Base-by-base conservation (phyloP, 2,329 filamentous ascomycete genomes). In the Calonectria fujianensis region DNA sequence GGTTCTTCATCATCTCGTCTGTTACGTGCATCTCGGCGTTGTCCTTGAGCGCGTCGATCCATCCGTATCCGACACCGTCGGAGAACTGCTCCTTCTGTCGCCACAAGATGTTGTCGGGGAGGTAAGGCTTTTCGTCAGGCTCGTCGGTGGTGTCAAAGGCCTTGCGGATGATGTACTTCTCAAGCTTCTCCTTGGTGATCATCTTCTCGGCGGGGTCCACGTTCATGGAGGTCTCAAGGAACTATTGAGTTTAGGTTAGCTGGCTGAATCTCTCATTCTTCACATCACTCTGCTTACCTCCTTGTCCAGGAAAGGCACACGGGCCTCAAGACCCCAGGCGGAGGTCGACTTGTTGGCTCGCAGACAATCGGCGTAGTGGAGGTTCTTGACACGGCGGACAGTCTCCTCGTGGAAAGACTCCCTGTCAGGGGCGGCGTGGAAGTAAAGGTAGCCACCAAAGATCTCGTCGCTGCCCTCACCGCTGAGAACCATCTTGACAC, bases 1-100 rank as follows among this genome's bases (percentile, higher is more conserved):
- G 96, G 91, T 97, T 96, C 90, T 96, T 96, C 94, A 98, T 95
- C 93, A 97, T 96, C 90, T 98, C 96, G 83, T 99, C 96, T 24
- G 95, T 98, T 71, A 99, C 94, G 72, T 97, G 92, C 78, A 93
- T 85, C 87, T 97, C 96, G 41, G 97, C 97, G 82, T 94, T 95
- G 87, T 98, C 97, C 91, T 98, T 98, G 82, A 99, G 92, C 9
- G 93, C 94, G 83, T 99, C 97, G 84, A 99, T 99, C 97, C 97
- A 99, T 77, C 97, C 96, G 88, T 99, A 99, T 73, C 97, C 97
- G 73, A 99, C 97, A 84, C 97, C 97, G 82, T 99, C 97, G 74
- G 94, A 97, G 90, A 99, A 99, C 88, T 99, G 97, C 89, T 99
- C 97, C 92, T 99, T 99, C 88, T 99, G 97, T 84, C 97, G 92